Evolutionary conservation across 2,329 filamentous ascomycete genomes (phyloP), one percentile per base, ranked within the genome.

Genomic region (Dichotomopilus funicola): DNA sequence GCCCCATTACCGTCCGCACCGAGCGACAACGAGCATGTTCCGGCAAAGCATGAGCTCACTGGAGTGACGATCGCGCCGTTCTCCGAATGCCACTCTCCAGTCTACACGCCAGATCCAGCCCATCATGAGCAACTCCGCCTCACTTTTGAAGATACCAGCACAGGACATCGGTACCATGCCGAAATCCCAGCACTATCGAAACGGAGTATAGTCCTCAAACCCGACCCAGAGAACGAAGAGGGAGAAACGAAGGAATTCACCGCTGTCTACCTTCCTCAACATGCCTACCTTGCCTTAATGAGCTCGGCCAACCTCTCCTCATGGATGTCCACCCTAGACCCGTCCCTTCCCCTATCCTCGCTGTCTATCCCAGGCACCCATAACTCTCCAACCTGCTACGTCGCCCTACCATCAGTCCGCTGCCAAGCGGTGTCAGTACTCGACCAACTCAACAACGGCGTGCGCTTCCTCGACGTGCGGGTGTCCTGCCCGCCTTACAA

Each of bases 301-400:
- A 89, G 85, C 59, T 90, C 85, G 5, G 79, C 85, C 12, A 78
- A 83, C 53, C 79, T 91, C 49, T 69, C 83, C 59, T 73, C 77
- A 52, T 96, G 94, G 94, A 97, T 97, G 91, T 72, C 77, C 55
- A 78, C 85, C 59, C 78, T 97, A 43, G 76, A 79, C 58, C 82
- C 91, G 65, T 78, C 83, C 19, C 86, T 83, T 51, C 84, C 89
- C 1, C 76, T 97, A 4, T 88, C 89, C 1, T 80, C 86, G 2
- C 82, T 99, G 49, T 94, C 88, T 49, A 94, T 97, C 60, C 94
- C 94, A 0, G 94, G 94, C 61, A 96, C 94, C 0, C 94, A 99
- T 76, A 97, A 99, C 73, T 89, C 88, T 13, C 89, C 94, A 6
- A 95, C 91, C 8, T 87, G 82, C 73, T 80, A 95, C 75, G 80